Base-by-base conservation (phyloP, 257 asterid genomes). In the Solanum okadae region DNA sequence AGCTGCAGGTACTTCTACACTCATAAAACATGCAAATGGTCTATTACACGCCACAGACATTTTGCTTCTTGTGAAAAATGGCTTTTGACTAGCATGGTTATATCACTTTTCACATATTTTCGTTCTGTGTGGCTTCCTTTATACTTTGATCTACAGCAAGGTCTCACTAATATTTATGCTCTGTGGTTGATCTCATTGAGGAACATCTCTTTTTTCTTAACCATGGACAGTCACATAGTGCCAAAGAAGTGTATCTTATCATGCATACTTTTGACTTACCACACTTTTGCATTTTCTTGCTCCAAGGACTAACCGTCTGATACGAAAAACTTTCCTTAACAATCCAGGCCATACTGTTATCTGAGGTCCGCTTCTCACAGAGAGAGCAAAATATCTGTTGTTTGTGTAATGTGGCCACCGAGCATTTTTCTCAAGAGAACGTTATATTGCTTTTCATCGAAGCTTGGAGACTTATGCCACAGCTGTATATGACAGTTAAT, bases 1-100 rank as follows among this genome's bases (percentile, higher is more conserved):
- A 94, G 98, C 99, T 92, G 99, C 99, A 89, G 98, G 99, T 95
- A 93, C 88, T 87, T 75, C 49, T 72, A 87, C 84, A 46, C 79
- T 86, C 56, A 20, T 88, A 34, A 8, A 63, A 27, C n/a, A 79
- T 44, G 85, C 6, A 20, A 79, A n/a, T 0, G 4, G 12, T 77
- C 6, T 77, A 23, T 40, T 10, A 77, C 61, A n/a, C 23, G 70
- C 70, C 31, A 4, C 70, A 63, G 31, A 4, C 3, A 63, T n/a
- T 63, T 63, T 10, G 29, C 29, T 61, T 61, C 27, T 61, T 23
- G 29, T 63, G 70, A 63, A 63, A 63, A 23, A 63, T 63, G 70
- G 70, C 31, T 63, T 63, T 63, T 63, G 31, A 63, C 70, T 22
- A 23, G 70, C 70, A 23, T 63, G 70, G 31, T 61, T 31, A 38